Base-by-base conservation (phyloP, 148 eudicot genomes). In the Nepenthes gracilis region DNA sequence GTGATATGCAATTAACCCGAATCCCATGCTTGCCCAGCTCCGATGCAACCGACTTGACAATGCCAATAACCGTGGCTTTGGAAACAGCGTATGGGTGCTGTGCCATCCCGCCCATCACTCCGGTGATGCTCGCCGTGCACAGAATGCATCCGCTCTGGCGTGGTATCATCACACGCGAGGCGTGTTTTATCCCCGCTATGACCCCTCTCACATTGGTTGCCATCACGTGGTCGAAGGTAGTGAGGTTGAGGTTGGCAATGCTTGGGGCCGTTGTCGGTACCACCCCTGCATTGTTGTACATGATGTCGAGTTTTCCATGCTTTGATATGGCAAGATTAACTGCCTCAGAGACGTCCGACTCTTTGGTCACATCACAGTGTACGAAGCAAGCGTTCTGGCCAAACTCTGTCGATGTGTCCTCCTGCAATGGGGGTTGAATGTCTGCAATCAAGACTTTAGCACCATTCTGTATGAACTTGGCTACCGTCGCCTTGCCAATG, bases 381-480 rank as follows among this genome's bases (percentile, higher is more conserved):
- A 87, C 15, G 67, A 78, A 90, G 55, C 83, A 33, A 36, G 95
- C 85, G 13, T 76, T 74, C 1, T 80, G 71, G 4, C 88, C 88
- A 6, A 90, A 77, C 35, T 77, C 66, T 3, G 61, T 65, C 8
- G 72, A 83, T 0, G 76, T 60, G 50, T 63, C 61, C 2, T 48
- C 73, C 58, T 85, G 95, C 13, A 51, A 65, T 14, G 78, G 54
- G 10, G 55, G 54, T 36, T 84, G 76, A 53, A 83, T 66, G 69
- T 90, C 97, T 5, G 95, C 91, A 7, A 90, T 75, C 43, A 90
- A 81, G 33, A 90, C 95, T 68, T 84, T 90, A 55, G 97, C 97
- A 7, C 91, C 97, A 36, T 86, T 71, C 60, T 61, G 67, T 37
- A 76, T 67, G 73, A 84, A 90, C 12, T 65, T 77, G 32, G 59